Percentiles rank a stretch among this genome's conserved stretches.
Conservation (phyloP, 1,284 basidiomycete genomes). For the Ceratobasidium sp. region DNA sequence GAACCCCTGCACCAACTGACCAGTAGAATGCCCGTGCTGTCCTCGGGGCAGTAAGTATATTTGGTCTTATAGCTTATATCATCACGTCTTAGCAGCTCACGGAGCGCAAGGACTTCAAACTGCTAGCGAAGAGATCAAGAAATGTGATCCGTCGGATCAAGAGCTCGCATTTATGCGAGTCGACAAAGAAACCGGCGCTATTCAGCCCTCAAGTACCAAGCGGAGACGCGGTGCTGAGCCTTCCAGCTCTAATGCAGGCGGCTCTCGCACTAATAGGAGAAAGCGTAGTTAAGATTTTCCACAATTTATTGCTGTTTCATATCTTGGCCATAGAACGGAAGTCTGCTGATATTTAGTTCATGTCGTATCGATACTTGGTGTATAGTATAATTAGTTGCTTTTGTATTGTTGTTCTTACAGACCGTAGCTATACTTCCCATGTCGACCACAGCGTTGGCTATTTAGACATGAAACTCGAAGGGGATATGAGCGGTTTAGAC, state of each 20-base stretch:
- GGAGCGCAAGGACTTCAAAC: neutral
- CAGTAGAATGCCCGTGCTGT: neutral
- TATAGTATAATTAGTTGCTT: too few species aligned
- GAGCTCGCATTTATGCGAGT: neutral
- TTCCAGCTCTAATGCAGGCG: neutral
- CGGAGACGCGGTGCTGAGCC: neutral
- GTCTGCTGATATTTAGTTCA: too few species aligned
- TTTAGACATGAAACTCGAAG: too few species aligned
- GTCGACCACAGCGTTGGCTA: too few species aligned
- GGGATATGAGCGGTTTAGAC: too few species aligned
- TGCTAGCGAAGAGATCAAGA: neutral
- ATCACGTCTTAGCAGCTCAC: neutral
- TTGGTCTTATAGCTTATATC: neutral
- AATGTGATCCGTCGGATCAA: neutral
- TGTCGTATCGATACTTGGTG: too few species aligned
- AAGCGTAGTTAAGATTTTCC: too few species aligned
- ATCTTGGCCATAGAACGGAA: too few species aligned
- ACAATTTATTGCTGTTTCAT: too few species aligned
- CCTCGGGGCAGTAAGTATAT: neutral
- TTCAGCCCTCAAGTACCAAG: neutral
- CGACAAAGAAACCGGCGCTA: neutral
- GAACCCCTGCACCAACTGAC: slow-evolving; percentile 13
- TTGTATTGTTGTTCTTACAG: too few species aligned
- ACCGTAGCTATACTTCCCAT: too few species aligned
- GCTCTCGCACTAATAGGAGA: neutral